Base-by-base conservation (phyloP, 1,284 basidiomycete genomes). In the Somion occarium region DNA sequence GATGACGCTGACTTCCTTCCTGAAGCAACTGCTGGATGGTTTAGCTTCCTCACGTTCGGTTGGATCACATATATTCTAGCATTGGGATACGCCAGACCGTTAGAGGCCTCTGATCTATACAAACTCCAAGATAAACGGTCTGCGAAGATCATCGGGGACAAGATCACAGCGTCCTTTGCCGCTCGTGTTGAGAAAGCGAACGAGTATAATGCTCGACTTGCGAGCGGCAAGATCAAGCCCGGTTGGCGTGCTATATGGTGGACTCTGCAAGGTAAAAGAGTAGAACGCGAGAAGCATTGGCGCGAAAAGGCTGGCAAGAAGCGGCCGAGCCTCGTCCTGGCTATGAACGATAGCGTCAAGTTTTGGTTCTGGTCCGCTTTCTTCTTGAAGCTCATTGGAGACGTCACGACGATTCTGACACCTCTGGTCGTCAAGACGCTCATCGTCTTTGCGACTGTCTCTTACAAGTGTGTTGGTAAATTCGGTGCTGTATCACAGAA, bases 91-190 rank as follows among this genome's bases (percentile, higher is more conserved):
- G 78, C 82, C 13, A 79, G 93, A 3, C 87, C 93, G 1, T 76
- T 96, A 3, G 87, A 93, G 64, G 82, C 85, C 0, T 72, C 84
- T 0, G 93, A 97, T 68, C 73, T 96, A n/a, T 95, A 88, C 77
- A 86, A 82, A 64, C 80, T 95, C 42, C 83, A 85, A 54, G 77
- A 82, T 44, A 71, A 83, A 13, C 79, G 79, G 19, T 72, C 77
- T 3, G 74, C 87, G 0, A 72, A 73, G 2, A 60, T 71, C 13
- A 79, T 93, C 44, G 84, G 88, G 1, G 71, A 79, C 4, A 72
- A 71, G 38, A 86, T 97, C 26, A 69, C 77, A 22, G 67, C 67
- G 1, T 85, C 85, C 1, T 95, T 88, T 65, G 80, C 85, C 38
- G 68, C 71, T 13, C 78, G 90, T 3, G 70, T 73, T 24, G 69